Evolutionary conservation across 352 stramenopile genomes (phyloP).

Genomic region (Salisapilia sapeloensis): DNA sequence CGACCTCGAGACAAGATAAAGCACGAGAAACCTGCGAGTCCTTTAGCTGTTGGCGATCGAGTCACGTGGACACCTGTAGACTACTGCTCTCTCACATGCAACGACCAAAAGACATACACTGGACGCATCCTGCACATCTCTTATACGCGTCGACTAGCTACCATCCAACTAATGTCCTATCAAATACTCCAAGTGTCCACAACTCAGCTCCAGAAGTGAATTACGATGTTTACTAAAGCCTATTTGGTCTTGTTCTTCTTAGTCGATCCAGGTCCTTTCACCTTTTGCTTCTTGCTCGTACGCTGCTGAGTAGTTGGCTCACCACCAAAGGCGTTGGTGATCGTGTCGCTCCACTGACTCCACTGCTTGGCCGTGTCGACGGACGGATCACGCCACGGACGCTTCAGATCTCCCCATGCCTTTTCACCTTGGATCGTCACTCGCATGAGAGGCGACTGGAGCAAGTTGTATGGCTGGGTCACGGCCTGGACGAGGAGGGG

Average conservation of each 20-base stretch:
- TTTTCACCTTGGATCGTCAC: constrained; percentile 39
- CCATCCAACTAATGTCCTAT: no score
- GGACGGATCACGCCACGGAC: constrained; percentile 49
- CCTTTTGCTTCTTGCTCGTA: constrained; percentile 31
- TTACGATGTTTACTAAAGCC: no score
- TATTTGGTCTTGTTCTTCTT: constrained; percentile 7
- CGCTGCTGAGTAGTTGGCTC: constrained; percentile 17
- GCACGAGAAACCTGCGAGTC: no score
- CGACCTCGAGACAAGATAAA: no score
- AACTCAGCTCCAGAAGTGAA: no score
- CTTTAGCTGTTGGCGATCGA: no score
- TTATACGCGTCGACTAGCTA: no score
- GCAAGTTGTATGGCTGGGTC: constrained; percentile 62
- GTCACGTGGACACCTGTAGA: no score
- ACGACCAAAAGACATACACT: no score
- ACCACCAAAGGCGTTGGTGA: constrained; percentile 40
- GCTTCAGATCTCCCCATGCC: constrained; percentile 60
- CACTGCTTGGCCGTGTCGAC: constrained; percentile 59
- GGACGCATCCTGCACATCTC: no score
- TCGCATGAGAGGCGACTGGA: constrained; percentile 43
- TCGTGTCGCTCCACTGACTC: constrained; percentile 66
- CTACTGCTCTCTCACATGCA: no score
- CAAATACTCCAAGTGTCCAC: no score
- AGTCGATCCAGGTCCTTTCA: constrained; percentile 2
- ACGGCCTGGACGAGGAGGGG: constrained; percentile 66